Evolutionary conservation across 2,329 filamentous ascomycete species (phyloP).

Genomic region (Xylaria polymorpha): DNA sequence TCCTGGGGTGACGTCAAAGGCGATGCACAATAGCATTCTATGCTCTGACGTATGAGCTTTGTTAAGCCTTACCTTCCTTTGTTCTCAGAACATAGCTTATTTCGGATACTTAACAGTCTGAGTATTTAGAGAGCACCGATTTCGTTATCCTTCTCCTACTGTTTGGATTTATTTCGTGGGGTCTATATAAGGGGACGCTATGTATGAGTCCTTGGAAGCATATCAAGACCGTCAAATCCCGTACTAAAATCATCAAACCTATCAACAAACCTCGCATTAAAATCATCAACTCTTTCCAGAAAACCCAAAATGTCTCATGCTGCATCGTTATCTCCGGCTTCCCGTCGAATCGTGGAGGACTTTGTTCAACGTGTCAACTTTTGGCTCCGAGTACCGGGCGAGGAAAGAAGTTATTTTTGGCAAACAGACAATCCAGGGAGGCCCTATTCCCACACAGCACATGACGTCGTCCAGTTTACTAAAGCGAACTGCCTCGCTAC

Average conservation of each 20-base stretch:
- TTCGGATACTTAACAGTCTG: neutral
- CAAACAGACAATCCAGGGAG: neutral
- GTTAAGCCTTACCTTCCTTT: neutral
- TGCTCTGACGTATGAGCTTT: neutral
- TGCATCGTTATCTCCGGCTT: neutral
- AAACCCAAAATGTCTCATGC: neutral
- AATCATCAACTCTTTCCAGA: neutral
- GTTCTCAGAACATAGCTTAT: neutral
- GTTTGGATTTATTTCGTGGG: neutral
- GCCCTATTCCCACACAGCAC: neutral
- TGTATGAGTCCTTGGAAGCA: neutral
- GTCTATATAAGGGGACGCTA: neutral
- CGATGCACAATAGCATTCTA: too few relatives aligned
- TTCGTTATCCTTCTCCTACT: neutral
- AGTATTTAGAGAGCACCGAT: neutral
- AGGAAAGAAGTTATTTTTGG: constrained; percentile 1
- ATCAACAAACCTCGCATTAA: neutral
- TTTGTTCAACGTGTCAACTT: constrained; percentile 2
- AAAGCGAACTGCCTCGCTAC: constrained; percentile 12
- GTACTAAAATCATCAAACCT: neutral
- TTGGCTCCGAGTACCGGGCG: neutral
- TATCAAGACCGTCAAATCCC: neutral
- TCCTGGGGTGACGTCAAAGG: too few relatives aligned
- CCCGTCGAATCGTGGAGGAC: neutral
- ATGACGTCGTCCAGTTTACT: constrained; percentile 11